Base-by-base conservation (phyloP, 1,284 basidiomycete genomes). In the Malassezia vespertilionis region DNA sequence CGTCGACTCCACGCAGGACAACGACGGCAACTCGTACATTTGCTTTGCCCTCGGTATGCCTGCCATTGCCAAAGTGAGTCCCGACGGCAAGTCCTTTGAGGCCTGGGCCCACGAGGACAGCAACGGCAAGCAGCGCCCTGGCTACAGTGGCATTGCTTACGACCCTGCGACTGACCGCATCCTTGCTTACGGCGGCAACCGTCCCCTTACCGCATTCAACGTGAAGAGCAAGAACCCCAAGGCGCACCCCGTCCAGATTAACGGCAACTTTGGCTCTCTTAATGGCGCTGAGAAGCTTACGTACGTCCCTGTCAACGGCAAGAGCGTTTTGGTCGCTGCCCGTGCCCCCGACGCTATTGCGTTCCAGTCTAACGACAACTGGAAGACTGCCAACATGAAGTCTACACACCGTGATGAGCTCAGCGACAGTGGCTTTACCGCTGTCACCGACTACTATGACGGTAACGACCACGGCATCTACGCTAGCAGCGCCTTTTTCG, bases 1-100 rank as follows among this genome's bases (percentile, higher is more conserved):
- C 3, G 62, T 68, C 7, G 64, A 52, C n/a, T 57, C 56, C 10
- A 58, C 64, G 1, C 63, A 66, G 46, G 65, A 65, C 47, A 40
- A 22, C 12, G 52, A 58, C 39, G 65, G 65, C 22, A 65, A 65
- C 53, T 63, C 60, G 28, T 68, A 68, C 51, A 58, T 68, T 18
- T 58, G 60, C 14, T 68, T 68, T 35, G 65, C 61, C 3, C 53
- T 68, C 3, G 65, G 65, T 23, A 57, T 58, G 20, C 64, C 65
- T 2, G 65, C 65, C 2, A 63, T 68, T 28, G 65, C 65, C 33
- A 65, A 63, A 37, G 42, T 68, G 18, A 58, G 53, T 10, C 39
- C 55, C 0, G 57, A 61, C 34, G 65, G 65, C 4, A 52, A 45
- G 21, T 54, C 36, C 12, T 44, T 65, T 15, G 41, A 34, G 1